phyloP scores from a whole-genome alignment of 805 yeast species.

The Candida golubevii region DNA sequence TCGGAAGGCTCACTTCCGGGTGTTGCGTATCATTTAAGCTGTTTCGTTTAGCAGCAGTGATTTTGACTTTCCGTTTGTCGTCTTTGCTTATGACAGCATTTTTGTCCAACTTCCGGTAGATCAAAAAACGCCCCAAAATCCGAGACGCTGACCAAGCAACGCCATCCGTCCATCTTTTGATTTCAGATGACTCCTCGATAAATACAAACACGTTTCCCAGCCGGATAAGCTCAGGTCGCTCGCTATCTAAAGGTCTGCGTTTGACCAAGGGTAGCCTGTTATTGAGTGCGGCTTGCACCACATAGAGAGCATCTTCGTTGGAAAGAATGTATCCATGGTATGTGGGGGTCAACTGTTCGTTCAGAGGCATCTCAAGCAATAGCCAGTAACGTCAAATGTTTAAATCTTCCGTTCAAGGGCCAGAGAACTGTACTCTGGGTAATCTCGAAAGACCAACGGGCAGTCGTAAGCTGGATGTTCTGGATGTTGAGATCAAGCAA shows the following conservation, averaged over 20 bases:
- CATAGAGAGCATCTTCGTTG: conserved; percentile 75
- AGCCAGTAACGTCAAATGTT: no score
- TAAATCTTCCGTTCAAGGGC: no score
- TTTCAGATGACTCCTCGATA: conserved; percentile 75
- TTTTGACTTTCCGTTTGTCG: conserved; percentile 37
- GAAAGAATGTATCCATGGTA: conserved; percentile 68
- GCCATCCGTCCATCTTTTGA: conserved; percentile 97
- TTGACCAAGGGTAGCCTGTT: conserved; percentile 58
- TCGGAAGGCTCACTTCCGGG: not conserved
- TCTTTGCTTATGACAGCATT: conserved; percentile 40
- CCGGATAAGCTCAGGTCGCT: conserved; percentile 57
- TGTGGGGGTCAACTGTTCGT: conserved; percentile 9
- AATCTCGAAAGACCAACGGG: no score
- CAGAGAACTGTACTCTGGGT: no score
- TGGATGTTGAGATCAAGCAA: no score
- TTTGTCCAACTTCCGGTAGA: conserved; percentile 63
- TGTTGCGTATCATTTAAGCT: not conserved
- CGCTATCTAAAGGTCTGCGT: conserved; percentile 80
- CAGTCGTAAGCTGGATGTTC: no score
- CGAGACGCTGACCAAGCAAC: conserved; percentile 90
- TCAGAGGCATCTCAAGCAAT: not conserved
- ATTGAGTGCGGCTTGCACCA: conserved; percentile 74
- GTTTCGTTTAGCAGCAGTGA: conserved; percentile 10
- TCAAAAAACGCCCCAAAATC: conserved; percentile 77
- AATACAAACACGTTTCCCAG: conserved; percentile 85